Evolutionary conservation across 2,329 filamentous ascomycete genomes (phyloP).

Genomic region (Alternaria incomplexa): DNA sequence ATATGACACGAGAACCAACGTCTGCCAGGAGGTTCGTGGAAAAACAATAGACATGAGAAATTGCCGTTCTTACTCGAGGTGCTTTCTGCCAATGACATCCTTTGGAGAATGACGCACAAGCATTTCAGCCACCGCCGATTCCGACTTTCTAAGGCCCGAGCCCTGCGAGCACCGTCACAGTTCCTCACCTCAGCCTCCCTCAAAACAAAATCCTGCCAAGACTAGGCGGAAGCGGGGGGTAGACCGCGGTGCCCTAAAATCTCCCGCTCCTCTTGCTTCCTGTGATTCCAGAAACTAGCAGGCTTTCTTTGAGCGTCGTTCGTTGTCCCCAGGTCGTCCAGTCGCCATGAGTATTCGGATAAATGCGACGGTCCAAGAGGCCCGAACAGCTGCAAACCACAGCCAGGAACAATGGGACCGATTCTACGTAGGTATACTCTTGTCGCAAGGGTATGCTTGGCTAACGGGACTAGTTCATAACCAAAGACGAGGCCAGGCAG

Average conservation of each 20-base stretch:
- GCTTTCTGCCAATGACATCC: conserved; percentile 39
- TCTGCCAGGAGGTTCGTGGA: conserved; percentile 34
- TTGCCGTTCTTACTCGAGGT: conserved; percentile 33
- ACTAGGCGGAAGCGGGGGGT: conserved; percentile 46
- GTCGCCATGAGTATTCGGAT: conserved; percentile 47
- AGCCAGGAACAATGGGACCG: conserved; percentile 48
- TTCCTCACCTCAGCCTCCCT: conserved; percentile 46
- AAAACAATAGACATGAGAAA: conserved; percentile 37
- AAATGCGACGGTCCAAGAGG: conserved; percentile 47
- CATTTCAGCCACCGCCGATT: conserved; percentile 49
- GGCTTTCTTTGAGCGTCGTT: conserved; percentile 28
- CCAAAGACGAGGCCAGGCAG: conserved; percentile 46
- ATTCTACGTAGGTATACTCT: conserved; percentile 43
- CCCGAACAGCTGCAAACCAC: conserved; percentile 43
- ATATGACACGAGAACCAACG: conserved; percentile 41
- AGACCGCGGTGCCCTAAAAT: conserved; percentile 46
- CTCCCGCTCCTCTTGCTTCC: conserved; percentile 43
- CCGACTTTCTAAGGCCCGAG: conserved; percentile 46
- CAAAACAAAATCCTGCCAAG: conserved; percentile 48
- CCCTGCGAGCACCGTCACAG: conserved; percentile 46
- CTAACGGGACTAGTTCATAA: conserved; percentile 45
- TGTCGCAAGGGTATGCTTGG: conserved; percentile 14
- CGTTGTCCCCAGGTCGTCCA: conserved; percentile 25
- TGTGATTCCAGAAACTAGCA: conserved; percentile 37
- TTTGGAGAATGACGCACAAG: conserved; percentile 46